These are phyloP conservation scores for Penicillium sp. DNA, from an alignment of 2,329 filamentous ascomycete genomes.

Conservation along the genomic window DNA sequence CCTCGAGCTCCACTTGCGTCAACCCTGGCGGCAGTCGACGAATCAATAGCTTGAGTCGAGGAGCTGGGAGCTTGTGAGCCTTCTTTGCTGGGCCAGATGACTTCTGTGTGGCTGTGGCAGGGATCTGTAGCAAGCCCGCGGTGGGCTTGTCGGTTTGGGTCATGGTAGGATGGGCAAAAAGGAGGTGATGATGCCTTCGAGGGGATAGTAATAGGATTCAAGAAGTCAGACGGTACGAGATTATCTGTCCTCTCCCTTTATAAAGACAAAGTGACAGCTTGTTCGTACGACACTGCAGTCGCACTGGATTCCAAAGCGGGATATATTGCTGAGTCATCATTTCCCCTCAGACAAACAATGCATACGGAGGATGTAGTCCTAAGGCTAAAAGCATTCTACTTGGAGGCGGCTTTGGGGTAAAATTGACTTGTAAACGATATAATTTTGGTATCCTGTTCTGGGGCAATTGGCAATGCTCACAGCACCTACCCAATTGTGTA, in stretches of 20 bases:
- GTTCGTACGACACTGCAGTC: neutral
- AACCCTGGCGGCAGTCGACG: conserved; percentile 83
- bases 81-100: conserved; percentile 48
- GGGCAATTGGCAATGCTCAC: no score
- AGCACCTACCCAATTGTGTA: no score
- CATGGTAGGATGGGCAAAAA: conserved; percentile 18
- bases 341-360: neutral
- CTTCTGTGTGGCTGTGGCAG: conserved; percentile 48
- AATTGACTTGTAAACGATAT: no score
- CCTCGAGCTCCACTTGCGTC: conserved; percentile 74
- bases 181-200: neutral
- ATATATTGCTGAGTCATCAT: neutral
- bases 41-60: conserved; percentile 80
- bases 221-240: neutral
- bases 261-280: neutral
- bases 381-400: no score
- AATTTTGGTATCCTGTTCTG: no score
- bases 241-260: neutral
- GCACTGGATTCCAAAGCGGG: neutral
- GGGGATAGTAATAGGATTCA: neutral
- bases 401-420: no score
- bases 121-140: conserved; percentile 57
- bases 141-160: conserved; percentile 36
- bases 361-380: no score
- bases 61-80: conserved; percentile 46